Percentiles rank a stretch among this genome's conserved stretches.
phyloP scores from a whole-genome alignment of 768 basidiomycete species.

The Steccherinum ochraceum region DNA sequence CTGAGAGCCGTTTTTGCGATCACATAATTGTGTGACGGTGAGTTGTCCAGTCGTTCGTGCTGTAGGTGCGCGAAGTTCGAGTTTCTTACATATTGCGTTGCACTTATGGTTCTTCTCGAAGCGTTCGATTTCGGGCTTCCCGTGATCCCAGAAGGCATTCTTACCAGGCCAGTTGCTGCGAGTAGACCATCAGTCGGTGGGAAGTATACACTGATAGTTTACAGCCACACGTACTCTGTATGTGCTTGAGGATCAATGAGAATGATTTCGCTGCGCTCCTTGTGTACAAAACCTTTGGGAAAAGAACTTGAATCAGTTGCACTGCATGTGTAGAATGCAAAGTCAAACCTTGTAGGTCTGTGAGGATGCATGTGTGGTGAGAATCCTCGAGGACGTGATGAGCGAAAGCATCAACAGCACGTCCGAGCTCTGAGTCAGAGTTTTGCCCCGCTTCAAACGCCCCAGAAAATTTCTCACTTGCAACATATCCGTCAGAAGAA shows the following conservation, averaged over 20 bases:
- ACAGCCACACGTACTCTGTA: too few relatives aligned
- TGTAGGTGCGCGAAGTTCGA: too few relatives aligned
- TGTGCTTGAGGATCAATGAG: not conserved
- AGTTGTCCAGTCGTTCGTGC: too few relatives aligned
- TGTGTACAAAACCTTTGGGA: not conserved
- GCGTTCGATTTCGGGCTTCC: not conserved
- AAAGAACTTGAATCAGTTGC: not conserved
- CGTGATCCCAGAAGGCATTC: not conserved
- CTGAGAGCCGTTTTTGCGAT: too few relatives aligned
- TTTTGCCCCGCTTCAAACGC: not conserved
- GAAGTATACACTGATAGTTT: too few relatives aligned
- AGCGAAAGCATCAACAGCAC: not conserved
- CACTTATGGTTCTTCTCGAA: not conserved
- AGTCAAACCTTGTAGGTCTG: not conserved
- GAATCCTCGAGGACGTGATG: not conserved
- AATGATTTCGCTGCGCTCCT: not conserved
- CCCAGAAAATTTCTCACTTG: not conserved
- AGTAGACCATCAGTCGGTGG: too few relatives aligned
- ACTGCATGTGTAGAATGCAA: not conserved
- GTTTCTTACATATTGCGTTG: not conserved
- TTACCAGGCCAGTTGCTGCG: not conserved
- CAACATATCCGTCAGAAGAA: not conserved
- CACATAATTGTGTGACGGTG: too few relatives aligned
- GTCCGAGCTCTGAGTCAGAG: not conserved
- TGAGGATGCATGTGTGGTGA: not conserved